phyloP scores from a whole-genome alignment of 495 filamentous ascomycete genomes.

The Achaetomiella virescens region DNA sequence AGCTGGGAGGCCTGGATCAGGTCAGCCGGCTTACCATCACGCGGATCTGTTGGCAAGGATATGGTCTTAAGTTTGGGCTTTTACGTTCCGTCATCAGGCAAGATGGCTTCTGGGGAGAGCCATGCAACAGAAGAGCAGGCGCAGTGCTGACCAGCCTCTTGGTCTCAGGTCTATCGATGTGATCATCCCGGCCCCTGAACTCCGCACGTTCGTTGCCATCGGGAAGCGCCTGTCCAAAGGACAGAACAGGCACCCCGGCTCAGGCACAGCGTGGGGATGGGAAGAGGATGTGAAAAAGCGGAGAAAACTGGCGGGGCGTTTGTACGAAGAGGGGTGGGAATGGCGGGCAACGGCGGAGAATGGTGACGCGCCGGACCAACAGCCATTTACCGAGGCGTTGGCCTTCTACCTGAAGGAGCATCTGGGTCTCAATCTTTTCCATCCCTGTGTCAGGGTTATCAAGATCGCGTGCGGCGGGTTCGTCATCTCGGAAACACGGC shows the following conservation, averaged over 20 bases:
- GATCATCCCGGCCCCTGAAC: slow-evolving; percentile 33
- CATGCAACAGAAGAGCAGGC: not conserved
- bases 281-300: slow-evolving; percentile 28
- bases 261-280: slow-evolving; percentile 8
- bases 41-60: slow-evolving; percentile 28
- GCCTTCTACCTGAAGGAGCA: slow-evolving; percentile 36
- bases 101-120: not conserved
- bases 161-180: slow-evolving; percentile 40
- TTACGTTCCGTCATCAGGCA: slow-evolving; percentile 22
- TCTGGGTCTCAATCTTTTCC: slow-evolving; percentile 39
- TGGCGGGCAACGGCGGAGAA: slow-evolving; percentile 27
- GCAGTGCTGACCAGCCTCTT: slow-evolving; percentile 8
- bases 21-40: slow-evolving; percentile 17
- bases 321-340: slow-evolving; percentile 42
- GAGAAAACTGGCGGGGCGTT: slow-evolving; percentile 31
- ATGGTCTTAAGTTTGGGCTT: slow-evolving; percentile 39
- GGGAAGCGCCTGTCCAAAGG: not conserved
- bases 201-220: slow-evolving; percentile 20
- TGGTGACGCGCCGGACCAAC: not conserved
- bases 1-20: slow-evolving; percentile 39
- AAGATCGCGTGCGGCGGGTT: slow-evolving; percentile 43
- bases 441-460: slow-evolving; percentile 37
- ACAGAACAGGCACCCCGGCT: slow-evolving; percentile 6
- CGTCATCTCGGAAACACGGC: slow-evolving; percentile 35
- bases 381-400: slow-evolving; percentile 42